Percentiles rank a stretch among this genome's conserved stretches.
Evolutionary conservation across 2,329 filamentous ascomycete species (phyloP).

Genomic region (Moelleriella libera): DNA sequence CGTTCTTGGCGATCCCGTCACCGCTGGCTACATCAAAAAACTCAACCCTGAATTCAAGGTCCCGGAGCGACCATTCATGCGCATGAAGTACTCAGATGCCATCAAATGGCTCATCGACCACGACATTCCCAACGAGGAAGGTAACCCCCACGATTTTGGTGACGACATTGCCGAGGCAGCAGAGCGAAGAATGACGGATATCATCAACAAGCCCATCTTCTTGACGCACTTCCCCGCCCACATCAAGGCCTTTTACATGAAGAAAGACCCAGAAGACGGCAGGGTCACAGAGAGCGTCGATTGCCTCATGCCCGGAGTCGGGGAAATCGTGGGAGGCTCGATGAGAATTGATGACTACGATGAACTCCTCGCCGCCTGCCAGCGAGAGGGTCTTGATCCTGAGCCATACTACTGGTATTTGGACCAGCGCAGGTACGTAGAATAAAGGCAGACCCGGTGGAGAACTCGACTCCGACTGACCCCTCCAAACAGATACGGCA

Average conservation of each 20-base stretch:
- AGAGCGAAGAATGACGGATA: conserved; percentile 92
- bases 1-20: conserved; percentile 57
- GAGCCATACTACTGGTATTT: conserved; percentile 97
- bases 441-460: neutral
- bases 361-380: conserved; percentile 78
- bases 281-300: conserved; percentile 92
- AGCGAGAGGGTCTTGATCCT: conserved; percentile 72
- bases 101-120: conserved; percentile 89
- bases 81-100: conserved; percentile 89
- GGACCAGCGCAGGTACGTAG: conserved; percentile 65
- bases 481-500: conserved; percentile 47
- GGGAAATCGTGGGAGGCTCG: conserved; percentile 89
- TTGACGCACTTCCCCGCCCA: conserved; percentile 92
- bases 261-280: conserved; percentile 63
- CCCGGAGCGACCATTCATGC: conserved; percentile 74
- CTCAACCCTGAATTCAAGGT: conserved; percentile 84
- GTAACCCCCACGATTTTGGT: conserved; percentile 77
- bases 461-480: neutral
- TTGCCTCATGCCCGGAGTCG: conserved; percentile 75
- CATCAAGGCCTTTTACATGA: conserved; percentile 99
- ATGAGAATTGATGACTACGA: conserved; percentile 94
- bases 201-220: conserved; percentile 90
- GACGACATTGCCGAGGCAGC: conserved; percentile 98
- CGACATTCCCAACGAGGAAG: conserved; percentile 86
- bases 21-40: conserved; percentile 60